Percentiles rank a stretch among this genome's conserved stretches.
Evolutionary conservation across 2,329 filamentous ascomycete species (phyloP).

Genomic region (Leptodontidium sp.): DNA sequence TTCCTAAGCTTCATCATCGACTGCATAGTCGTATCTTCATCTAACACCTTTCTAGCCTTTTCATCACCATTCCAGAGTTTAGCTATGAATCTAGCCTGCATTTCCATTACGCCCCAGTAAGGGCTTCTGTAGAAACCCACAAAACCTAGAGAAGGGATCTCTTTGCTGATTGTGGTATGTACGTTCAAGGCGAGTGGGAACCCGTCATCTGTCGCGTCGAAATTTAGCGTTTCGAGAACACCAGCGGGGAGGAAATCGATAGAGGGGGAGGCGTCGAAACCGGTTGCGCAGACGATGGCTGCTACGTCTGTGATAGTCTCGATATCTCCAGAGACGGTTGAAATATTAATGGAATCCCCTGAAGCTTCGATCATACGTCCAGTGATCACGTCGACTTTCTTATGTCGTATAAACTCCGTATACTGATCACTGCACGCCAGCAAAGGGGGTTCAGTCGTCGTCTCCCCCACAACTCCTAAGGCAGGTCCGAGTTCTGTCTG

Average conservation of each 20-base stretch:
- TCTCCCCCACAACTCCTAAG: conserved; percentile 42
- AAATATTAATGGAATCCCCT: conserved; percentile 37
- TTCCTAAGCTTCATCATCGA: conserved; percentile 44
- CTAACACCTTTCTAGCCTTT: conserved; percentile 40
- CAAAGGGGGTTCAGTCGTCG: conserved; percentile 62
- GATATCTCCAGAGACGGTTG: conserved; percentile 43
- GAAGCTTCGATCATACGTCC: conserved; percentile 36
- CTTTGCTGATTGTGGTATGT: conserved; percentile 68
- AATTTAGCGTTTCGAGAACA: conserved; percentile 64
- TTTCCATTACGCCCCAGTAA: conserved; percentile 88
- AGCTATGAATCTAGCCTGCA: conserved; percentile 78
- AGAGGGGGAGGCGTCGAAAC: conserved; percentile 71
- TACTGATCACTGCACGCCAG: conserved; percentile 78
- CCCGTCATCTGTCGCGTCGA: conserved; percentile 55
- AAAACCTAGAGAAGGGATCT: conserved; percentile 73
- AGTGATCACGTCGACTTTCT: conserved; percentile 57
- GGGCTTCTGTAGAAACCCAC: conserved; percentile 86
- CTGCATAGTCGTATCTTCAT: conserved; percentile 36
- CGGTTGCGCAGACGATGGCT: conserved; percentile 77
- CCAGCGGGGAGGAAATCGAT: conserved; percentile 69
- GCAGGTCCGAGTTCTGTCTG: conserved; percentile 58
- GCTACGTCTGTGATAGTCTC: conserved; percentile 61
- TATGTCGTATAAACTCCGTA: conserved; percentile 74
- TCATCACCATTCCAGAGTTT: conserved; percentile 60
- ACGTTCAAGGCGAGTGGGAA: conserved; percentile 74